Evolutionary conservation across 768 basidiomycete genomes (phyloP).

Genomic region (Tulasnella calospora): DNA sequence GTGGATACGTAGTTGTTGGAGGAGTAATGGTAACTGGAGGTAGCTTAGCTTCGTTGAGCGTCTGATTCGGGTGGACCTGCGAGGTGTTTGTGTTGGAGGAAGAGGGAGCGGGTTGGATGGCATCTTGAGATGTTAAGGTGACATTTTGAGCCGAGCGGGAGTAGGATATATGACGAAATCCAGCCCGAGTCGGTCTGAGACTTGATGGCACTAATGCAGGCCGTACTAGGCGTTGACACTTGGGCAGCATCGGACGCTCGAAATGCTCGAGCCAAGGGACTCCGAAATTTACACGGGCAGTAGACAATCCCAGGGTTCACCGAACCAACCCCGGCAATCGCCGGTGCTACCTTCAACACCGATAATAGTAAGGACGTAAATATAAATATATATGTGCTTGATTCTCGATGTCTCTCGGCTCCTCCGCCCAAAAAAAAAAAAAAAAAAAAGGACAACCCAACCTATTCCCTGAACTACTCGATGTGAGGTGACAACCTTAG

Average conservation of each 20-base stretch:
- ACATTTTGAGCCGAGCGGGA: not conserved
- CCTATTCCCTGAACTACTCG: not conserved
- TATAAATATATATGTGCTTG: not conserved
- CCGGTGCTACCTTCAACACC: no score
- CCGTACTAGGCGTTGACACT: not conserved
- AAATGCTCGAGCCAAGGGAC: not conserved
- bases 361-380: not conserved
- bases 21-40: slow-evolving; percentile 21
- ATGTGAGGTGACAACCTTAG: no score
- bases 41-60: not conserved
- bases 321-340: not conserved
- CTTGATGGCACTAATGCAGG: not conserved
- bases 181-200: not conserved
- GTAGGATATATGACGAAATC: not conserved
- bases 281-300: not conserved
- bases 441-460: not conserved
- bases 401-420: not conserved
- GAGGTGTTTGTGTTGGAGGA: not conserved
- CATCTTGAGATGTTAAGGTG: not conserved
- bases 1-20: slow-evolving; percentile 24
- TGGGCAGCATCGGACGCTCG: not conserved
- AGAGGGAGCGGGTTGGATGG: not conserved
- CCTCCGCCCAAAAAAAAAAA: not conserved
- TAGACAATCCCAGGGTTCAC: not conserved
- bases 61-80: not conserved